phyloP scores from a whole-genome alignment of 78 protist genomes.

The Polysphondylium violaceum region DNA sequence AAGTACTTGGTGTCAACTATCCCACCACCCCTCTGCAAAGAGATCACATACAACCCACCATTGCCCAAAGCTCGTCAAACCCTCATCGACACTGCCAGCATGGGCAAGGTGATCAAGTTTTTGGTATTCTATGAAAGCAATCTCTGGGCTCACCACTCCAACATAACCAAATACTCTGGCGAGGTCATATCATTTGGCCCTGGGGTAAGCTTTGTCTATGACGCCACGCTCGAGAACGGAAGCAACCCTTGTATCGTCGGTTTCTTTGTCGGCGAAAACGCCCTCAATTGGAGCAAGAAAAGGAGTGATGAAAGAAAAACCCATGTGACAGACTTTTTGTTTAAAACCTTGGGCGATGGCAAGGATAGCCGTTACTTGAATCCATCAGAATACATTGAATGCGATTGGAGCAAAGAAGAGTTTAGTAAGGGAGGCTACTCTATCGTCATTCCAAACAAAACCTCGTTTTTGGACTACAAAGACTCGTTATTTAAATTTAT shows the following conservation, averaged over 20 bases:
- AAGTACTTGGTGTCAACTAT: too few relatives aligned
- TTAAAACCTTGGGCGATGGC: neutral
- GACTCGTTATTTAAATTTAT: constrained; percentile 55
- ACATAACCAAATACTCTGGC: too few relatives aligned
- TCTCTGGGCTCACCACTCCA: constrained; percentile 47
- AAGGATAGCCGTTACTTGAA: neutral
- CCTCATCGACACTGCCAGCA: neutral
- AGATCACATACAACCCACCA: neutral
- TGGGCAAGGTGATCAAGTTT: constrained; percentile 68
- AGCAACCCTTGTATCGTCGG: constrained; percentile 46
- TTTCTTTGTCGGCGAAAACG: constrained; percentile 47
- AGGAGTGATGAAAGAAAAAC: constrained; percentile 1
- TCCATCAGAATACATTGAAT: constrained; percentile 24
- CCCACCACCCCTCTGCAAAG: too few relatives aligned
- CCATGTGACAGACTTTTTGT: constrained; percentile 1
- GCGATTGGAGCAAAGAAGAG: constrained; percentile 29
- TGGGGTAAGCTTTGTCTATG: constrained; percentile 7
- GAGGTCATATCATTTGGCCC: constrained; percentile 24
- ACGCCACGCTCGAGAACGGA: constrained; percentile 60
- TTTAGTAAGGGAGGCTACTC: constrained; percentile 37
- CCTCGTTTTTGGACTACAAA: neutral
- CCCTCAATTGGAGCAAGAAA: constrained; percentile 7
- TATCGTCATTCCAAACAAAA: neutral
- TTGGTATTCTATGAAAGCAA: constrained; percentile 44
- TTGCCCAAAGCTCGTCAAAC: neutral